These are phyloP conservation scores for Talaromyces adpressus DNA, from an alignment of 495 filamentous ascomycete genomes.

Conservation along the genomic window DNA sequence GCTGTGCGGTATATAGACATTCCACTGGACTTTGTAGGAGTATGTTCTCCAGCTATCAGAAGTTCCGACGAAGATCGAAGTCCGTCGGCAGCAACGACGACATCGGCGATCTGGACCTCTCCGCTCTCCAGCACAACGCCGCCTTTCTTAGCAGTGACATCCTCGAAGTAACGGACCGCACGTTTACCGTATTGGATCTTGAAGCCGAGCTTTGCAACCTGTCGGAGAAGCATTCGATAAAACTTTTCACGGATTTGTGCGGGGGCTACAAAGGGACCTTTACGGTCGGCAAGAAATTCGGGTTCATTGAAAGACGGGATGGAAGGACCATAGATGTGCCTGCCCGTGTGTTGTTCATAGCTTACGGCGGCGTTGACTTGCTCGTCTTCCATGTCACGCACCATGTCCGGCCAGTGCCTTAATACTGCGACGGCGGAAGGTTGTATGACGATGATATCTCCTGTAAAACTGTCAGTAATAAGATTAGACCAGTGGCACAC, in stretches of 20 bases:
- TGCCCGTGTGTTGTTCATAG: slow-evolving; percentile 43
- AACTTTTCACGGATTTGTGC: slow-evolving; percentile 43
- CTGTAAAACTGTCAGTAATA: slow-evolving; percentile 15
- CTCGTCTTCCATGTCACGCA: slow-evolving; percentile 34
- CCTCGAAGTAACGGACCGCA: slow-evolving; percentile 45
- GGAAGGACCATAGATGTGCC: slow-evolving; percentile 29
- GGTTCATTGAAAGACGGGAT: slow-evolving; percentile 28
- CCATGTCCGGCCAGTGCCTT: slow-evolving; percentile 48
- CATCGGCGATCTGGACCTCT: slow-evolving; percentile 37
- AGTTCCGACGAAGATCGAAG: slow-evolving; percentile 28
- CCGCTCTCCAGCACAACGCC: slow-evolving; percentile 39
- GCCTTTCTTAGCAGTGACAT: slow-evolving; percentile 26
- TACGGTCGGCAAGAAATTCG: slow-evolving; percentile 29
- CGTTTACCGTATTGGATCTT: slow-evolving; percentile 41
- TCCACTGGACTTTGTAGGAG: slow-evolving; percentile 11
- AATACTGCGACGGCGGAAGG: slow-evolving; percentile 38
- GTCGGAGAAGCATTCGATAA: slow-evolving; percentile 47
- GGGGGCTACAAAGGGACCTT: slow-evolving; percentile 17
- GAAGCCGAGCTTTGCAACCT: slow-evolving; percentile 42
- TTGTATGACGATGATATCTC: slow-evolving; percentile 48
- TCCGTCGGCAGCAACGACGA: slow-evolving; percentile 51
- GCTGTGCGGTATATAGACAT: slow-evolving; percentile 15
- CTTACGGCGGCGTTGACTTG: slow-evolving; percentile 41
- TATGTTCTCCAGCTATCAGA: slow-evolving; percentile 24
- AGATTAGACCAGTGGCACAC: too few species aligned